Evolutionary conservation across 2,329 filamentous ascomycete genomes (phyloP).

Genomic region (Phyllosticta ampelicida): DNA sequence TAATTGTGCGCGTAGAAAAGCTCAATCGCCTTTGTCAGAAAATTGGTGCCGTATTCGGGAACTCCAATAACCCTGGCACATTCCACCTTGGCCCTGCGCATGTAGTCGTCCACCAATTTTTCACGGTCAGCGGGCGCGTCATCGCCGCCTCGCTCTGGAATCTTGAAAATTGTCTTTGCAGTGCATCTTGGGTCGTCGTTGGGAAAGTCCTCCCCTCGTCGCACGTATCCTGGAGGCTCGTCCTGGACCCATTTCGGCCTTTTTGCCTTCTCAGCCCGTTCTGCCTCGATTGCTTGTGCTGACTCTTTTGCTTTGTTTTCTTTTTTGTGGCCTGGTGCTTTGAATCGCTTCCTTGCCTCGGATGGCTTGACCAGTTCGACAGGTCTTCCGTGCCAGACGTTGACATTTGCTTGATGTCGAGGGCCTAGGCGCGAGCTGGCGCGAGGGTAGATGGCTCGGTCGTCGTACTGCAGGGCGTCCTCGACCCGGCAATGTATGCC

Average conservation of each 20-base stretch:
- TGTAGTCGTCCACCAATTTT: slow-evolving; percentile 62
- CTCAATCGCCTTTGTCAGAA: slow-evolving; percentile 72
- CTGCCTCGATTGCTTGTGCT: slow-evolving; percentile 66
- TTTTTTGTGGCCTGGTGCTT: slow-evolving; percentile 55
- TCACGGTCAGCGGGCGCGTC: slow-evolving; percentile 36
- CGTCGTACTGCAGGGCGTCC: slow-evolving; percentile 92
- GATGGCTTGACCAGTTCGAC: slow-evolving; percentile 84
- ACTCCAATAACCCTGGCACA: slow-evolving; percentile 59
- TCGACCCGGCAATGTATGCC: slow-evolving; percentile 93
- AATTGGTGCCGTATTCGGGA: slow-evolving; percentile 68
- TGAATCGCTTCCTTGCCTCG: slow-evolving; percentile 72
- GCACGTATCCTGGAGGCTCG: slow-evolving; percentile 75
- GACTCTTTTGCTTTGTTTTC: slow-evolving; percentile 74
- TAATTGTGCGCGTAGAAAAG: slow-evolving; percentile 63
- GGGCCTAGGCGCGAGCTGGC: slow-evolving; percentile 87
- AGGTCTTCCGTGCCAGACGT: slow-evolving; percentile 73
- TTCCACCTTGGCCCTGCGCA: slow-evolving; percentile 52
- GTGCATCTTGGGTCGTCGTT: slow-evolving; percentile 66
- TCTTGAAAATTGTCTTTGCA: slow-evolving; percentile 66
- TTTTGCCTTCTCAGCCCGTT: slow-evolving; percentile 66
- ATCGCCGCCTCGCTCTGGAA: slow-evolving; percentile 45
- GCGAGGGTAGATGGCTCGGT: slow-evolving; percentile 83
- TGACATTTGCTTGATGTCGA: slow-evolving; percentile 78
- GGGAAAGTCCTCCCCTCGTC: slow-evolving; percentile 68
- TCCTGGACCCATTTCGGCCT: slow-evolving; percentile 92